These are phyloP conservation scores for Lithospermum erythrorhizon DNA, from an alignment of 257 asterid species.

Conservation along the genomic window DNA sequence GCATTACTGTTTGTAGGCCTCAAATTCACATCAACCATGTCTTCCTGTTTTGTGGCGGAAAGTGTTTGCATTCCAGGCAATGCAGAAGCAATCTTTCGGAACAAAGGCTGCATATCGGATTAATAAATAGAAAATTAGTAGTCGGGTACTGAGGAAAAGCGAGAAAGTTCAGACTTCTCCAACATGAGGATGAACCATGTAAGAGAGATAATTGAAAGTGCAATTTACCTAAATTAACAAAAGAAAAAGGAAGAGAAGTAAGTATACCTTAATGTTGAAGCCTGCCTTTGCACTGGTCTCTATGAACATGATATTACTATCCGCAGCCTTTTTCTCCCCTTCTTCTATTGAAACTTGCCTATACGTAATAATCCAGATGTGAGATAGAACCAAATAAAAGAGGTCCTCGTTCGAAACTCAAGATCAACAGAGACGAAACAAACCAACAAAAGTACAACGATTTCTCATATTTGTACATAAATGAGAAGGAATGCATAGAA, in stretches of 20 bases:
- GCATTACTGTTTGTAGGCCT: neutral
- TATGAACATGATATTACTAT: neutral
- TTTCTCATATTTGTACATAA: too few species aligned
- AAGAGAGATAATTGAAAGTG: neutral
- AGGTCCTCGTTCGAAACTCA: neutral
- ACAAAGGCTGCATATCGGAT: neutral
- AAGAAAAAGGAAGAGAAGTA: neutral
- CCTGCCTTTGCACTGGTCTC: slow-evolving; percentile 1
- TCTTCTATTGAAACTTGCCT: neutral
- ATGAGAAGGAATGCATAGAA: too few species aligned
- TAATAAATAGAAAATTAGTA: neutral
- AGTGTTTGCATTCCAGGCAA: slow-evolving; percentile 3
- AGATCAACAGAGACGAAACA: neutral
- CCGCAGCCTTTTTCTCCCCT: neutral
- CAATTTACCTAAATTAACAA: neutral
- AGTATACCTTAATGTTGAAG: neutral
- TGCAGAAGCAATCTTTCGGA: neutral
- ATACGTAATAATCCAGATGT: neutral
- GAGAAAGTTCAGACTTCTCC: neutral
- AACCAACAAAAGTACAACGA: too few species aligned
- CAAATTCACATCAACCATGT: neutral
- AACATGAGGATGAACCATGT: too few species aligned
- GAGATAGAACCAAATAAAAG: neutral
- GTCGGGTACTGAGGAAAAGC: neutral
- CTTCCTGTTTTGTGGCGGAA: slow-evolving; percentile 1